These are phyloP conservation scores for Didymella pomorum DNA, from an alignment of 2,329 filamentous ascomycete genomes.

Conservation along the genomic window DNA sequence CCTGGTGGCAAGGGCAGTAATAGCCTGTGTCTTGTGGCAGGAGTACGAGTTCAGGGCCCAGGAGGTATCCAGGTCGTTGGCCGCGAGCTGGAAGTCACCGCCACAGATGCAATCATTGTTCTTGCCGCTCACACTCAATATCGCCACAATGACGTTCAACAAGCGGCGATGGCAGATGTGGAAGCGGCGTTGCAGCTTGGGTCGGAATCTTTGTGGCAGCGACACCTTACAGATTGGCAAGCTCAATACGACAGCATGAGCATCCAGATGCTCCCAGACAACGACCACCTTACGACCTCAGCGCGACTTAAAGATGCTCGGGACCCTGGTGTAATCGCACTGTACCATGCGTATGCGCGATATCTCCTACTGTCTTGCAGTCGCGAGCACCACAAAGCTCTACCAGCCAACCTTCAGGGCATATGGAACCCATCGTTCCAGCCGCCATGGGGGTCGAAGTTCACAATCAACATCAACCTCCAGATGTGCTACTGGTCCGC, in stretches of 20 bases:
- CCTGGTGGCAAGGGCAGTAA: constrained; percentile 24
- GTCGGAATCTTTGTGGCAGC: constrained; percentile 32
- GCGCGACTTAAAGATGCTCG: constrained; percentile 3
- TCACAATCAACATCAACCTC: constrained; percentile 62
- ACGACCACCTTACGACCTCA: constrained; percentile 1
- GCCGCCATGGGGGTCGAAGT: constrained; percentile 59
- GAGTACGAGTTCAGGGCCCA: constrained; percentile 3
- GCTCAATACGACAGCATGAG: constrained; percentile 19
- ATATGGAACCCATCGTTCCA: constrained; percentile 55
- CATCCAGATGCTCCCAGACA: constrained; percentile 12
- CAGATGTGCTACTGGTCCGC: constrained; percentile 64
- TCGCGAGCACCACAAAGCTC: constrained; percentile 36
- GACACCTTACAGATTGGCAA: constrained; percentile 47
- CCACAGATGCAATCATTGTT: constrained; percentile 48
- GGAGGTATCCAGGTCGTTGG: constrained; percentile 16
- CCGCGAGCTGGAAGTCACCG: constrained; percentile 48
- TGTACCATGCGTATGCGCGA: constrained; percentile 53
- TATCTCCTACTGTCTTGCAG: constrained; percentile 51
- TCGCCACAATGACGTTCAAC: constrained; percentile 41
- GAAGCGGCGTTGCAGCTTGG: constrained; percentile 27
- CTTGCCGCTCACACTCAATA: constrained; percentile 55
- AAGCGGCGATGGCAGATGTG: constrained; percentile 37
- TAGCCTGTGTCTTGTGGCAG: constrained; percentile 18
- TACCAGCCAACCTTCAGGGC: constrained; percentile 57
- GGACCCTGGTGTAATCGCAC: constrained; percentile 33